A percentile compares a stretch with the other conserved stretches of the same genome.
These are phyloP conservation scores for Talaromyces wortmannii DNA, from an alignment of 495 filamentous ascomycete genomes.

Conservation along the genomic window DNA sequence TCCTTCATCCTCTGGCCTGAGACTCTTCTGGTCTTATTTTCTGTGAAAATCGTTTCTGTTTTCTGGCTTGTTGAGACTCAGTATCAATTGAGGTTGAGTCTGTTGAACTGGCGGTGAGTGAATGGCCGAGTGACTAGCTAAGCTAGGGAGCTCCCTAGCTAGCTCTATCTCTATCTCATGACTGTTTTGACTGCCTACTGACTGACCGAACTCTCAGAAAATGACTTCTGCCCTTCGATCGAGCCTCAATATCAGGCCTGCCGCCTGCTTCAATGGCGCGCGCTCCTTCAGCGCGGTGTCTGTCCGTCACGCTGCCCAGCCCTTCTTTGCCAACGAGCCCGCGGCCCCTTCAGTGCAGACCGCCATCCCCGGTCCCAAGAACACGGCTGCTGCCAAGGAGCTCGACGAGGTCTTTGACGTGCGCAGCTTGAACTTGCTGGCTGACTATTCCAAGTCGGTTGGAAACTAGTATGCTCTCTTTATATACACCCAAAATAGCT, in stretches of 20 bases:
- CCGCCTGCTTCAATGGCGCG: slow-evolving; percentile 26
- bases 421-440: slow-evolving; percentile 85
- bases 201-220: background rate
- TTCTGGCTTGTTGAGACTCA: too few species aligned
- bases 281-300: slow-evolving; percentile 36
- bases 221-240: slow-evolving; percentile 41
- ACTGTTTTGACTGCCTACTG: too few species aligned
- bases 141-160: too few species aligned
- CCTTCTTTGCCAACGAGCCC: slow-evolving; percentile 73
- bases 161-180: too few species aligned
- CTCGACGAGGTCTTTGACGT: slow-evolving; percentile 89
- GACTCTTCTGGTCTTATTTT: too few species aligned
- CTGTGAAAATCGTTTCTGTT: too few species aligned
- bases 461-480: slow-evolving; percentile 48
- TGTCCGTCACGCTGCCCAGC: slow-evolving; percentile 33
- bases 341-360: slow-evolving; percentile 64
- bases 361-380: slow-evolving; percentile 76
- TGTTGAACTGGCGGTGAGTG: too few species aligned
- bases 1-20: too few species aligned
- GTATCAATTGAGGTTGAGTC: too few species aligned
- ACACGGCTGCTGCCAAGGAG: slow-evolving; percentile 60
- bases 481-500: background rate
- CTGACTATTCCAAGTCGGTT: slow-evolving; percentile 65
- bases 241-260: slow-evolving; percentile 32
- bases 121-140: too few species aligned